Conservation (phyloP, 495 filamentous ascomycete genomes). For the Podospora pseudocomata region DNA sequence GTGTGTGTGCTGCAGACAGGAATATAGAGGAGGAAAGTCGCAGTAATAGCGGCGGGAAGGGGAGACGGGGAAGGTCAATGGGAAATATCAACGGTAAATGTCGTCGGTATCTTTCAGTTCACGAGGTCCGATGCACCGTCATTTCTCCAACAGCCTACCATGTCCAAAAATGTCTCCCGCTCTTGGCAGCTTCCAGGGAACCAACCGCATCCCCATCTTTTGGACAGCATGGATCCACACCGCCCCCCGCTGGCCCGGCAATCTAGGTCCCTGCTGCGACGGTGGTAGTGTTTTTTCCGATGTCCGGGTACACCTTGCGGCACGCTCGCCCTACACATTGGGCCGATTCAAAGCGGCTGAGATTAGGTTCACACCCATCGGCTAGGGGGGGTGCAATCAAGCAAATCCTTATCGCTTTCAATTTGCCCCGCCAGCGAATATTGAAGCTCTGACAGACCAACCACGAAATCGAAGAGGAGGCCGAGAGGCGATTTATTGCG, state of each 20-base stretch:
- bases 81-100: not conserved
- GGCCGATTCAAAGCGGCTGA: not conserved
- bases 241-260: constrained; percentile 3
- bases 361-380: not conserved
- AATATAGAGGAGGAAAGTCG: not conserved
- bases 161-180: constrained; percentile 11
- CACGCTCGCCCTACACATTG: not conserved
- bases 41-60: not conserved
- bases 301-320: not conserved
- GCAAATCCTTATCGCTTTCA: not conserved
- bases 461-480: not conserved
- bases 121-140: constrained; percentile 14
- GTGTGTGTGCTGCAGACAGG: constrained; percentile 2
- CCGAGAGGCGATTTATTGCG: not conserved
- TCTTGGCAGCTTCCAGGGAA: constrained; percentile 15
- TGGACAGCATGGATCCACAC: constrained; percentile 9
- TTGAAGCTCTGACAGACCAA: constrained; percentile 7
- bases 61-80: too few relatives aligned
- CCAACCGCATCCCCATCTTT: constrained; percentile 10
- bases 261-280: not conserved
- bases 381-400: not conserved
- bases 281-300: constrained; percentile 22
- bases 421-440: constrained; percentile 9
- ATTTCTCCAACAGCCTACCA: constrained; percentile 19
- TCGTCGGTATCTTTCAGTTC: constrained; percentile 1